Evolutionary conservation across 2,329 filamentous ascomycete genomes (phyloP).

Genomic region (Fusarium coicis): DNA sequence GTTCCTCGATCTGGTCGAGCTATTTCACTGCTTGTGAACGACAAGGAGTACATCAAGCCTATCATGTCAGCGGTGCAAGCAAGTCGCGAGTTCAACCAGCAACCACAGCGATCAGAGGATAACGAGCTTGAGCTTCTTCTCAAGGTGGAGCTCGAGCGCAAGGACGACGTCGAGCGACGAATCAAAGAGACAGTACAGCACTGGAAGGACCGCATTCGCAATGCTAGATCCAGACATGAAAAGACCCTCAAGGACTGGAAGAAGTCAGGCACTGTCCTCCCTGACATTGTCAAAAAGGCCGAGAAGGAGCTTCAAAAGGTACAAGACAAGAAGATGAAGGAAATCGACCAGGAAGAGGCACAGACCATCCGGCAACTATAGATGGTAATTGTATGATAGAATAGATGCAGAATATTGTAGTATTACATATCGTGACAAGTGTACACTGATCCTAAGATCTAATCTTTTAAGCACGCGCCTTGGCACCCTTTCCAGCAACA

Average conservation of each 20-base stretch:
- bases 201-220: constrained; percentile 63
- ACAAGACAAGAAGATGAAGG: constrained; percentile 64
- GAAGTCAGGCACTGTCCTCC: constrained; percentile 55
- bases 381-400: constrained; percentile 19
- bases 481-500: constrained; percentile 32
- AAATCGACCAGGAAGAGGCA: constrained; percentile 62
- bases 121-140: constrained; percentile 69
- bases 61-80: constrained; percentile 66
- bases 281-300: constrained; percentile 61
- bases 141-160: constrained; percentile 62
- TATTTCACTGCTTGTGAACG: constrained; percentile 56
- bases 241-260: constrained; percentile 62
- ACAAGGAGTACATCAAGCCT: constrained; percentile 60
- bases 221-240: constrained; percentile 59
- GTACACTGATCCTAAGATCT: constrained; percentile 41
- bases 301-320: constrained; percentile 60
- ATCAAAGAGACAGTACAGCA: constrained; percentile 59
- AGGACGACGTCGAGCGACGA: constrained; percentile 57
- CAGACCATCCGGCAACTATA: constrained; percentile 56
- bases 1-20: constrained; percentile 58
- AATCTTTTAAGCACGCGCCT: constrained; percentile 40
- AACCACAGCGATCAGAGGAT: constrained; percentile 67
- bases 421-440: constrained; percentile 46
- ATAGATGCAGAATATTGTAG: constrained; percentile 40
- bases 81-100: constrained; percentile 67